These are phyloP conservation scores for Plasmodium gaboni DNA, from an alignment of 169 alveolate genomes.

Conservation along the genomic window DNA sequence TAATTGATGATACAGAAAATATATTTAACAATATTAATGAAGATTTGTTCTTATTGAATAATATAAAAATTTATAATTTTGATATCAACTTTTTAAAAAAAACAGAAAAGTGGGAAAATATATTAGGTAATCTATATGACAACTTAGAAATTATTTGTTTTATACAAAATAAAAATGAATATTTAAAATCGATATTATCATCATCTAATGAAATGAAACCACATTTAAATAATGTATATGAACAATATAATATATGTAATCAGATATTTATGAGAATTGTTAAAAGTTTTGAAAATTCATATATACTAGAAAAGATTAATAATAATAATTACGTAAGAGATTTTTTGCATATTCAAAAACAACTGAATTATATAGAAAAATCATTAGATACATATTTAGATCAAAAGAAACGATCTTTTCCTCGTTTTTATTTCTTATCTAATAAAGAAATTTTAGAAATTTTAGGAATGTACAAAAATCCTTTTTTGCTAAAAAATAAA, in stretches of 20 bases:
- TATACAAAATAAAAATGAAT: constrained; percentile 91
- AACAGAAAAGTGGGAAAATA: constrained; percentile 92
- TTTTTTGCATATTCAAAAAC: constrained; percentile 82
- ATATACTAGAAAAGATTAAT: constrained; percentile 81
- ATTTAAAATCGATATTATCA: constrained; percentile 91
- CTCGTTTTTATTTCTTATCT: constrained; percentile 96
- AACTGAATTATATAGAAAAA: constrained; percentile 93
- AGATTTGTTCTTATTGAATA: constrained; percentile 70
- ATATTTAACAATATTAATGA: constrained; percentile 66
- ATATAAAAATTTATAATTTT: constrained; percentile 74
- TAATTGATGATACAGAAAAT: constrained; percentile 36
- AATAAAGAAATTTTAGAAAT: constrained; percentile 95
- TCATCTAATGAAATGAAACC: constrained; percentile 77
- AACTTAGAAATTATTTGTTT: constrained; percentile 91
- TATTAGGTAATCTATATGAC: constrained; percentile 90
- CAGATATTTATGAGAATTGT: constrained; percentile 82
- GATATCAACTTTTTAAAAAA: constrained; percentile 78
- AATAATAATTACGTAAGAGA: constrained; percentile 87
- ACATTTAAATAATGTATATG: constrained; percentile 83
- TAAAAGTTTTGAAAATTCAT: constrained; percentile 63
- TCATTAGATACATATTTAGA: constrained; percentile 94
- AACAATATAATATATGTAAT: constrained; percentile 85
- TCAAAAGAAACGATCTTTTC: constrained; percentile 93
- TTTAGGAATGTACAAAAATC: constrained; percentile 94
- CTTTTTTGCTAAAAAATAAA: constrained; percentile 93